Conservation (phyloP, 2,329 filamentous ascomycete species). For the Fusarium vanettenii region DNA sequence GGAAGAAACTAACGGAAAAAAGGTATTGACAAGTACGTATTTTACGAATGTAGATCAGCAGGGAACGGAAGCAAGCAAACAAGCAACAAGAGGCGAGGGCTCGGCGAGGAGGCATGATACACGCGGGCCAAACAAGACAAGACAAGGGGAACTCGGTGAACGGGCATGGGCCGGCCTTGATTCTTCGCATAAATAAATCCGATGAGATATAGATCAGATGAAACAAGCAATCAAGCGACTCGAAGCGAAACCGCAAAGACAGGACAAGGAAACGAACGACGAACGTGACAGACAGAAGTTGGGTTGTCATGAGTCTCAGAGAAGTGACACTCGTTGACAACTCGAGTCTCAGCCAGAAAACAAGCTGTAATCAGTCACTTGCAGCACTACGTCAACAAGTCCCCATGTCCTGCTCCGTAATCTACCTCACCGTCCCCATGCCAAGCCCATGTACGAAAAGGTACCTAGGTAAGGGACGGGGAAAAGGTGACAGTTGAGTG, state of each 20-base stretch:
- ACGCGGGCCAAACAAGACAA: not conserved
- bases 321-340: not conserved
- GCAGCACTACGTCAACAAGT: conserved; percentile 30
- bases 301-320: not conserved
- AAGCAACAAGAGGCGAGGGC: not conserved
- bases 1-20: conserved; percentile 12
- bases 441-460: conserved; percentile 29
- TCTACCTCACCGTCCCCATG: conserved; percentile 19
- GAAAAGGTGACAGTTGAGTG: conserved; percentile 1
- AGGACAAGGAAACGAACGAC: not conserved
- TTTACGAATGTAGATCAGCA: conserved; percentile 5
- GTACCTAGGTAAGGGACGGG: conserved; percentile 32
- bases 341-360: conserved; percentile 1
- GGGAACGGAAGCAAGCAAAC: conserved; percentile 1
- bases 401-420: conserved; percentile 13
- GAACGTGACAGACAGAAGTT: not conserved
- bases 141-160: not conserved
- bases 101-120: not conserved
- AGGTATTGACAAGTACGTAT: not conserved
- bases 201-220: conserved; percentile 42
- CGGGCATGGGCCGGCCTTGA: not conserved
- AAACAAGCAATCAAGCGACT: conserved; percentile 14
- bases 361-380: conserved; percentile 20
- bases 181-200: conserved; percentile 5
- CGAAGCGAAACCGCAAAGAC: conserved; percentile 9